Evolutionary conservation across 148 eudicot genomes (phyloP), one percentile per base, ranked within the genome.

Genomic region (Rhododendron ovatum): DNA sequence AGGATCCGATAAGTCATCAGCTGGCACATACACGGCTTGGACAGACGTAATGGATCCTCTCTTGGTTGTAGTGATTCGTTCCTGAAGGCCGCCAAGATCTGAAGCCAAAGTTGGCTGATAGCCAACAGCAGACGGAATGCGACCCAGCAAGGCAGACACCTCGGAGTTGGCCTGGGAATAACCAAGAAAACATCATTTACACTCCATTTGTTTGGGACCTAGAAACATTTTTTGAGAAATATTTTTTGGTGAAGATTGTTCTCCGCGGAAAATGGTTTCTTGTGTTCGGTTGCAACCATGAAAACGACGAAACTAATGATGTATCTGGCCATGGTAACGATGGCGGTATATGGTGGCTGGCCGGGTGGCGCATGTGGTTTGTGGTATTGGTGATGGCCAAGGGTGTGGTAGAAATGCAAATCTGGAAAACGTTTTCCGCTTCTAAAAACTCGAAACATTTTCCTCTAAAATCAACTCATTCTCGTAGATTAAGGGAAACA

Each of bases 121-220:
- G 57, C 87, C 90, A 9, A 88, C 88, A 79, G 84, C 86, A 59
- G 88, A 88, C 7, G 90, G 87, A 22, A 86, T 84, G 50, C 85
- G 80, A 41, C 88, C 88, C 63, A 86, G 84, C 85, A 88, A 82
- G 45, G 87, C 89, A 80, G 87, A 86, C 63, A 83, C 88, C 71
- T 88, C 87, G 10, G 96, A 94, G 89, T 91, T 91, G 61, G 94
- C 96, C 94, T 94, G 86, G 1, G 63, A 15, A 45, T 53, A 7
- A 80, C 7, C 43, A 67, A n/a, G 4, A 17, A 35, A 50, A 82
- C 20, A 81, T 35, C 77, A 13, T 3, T 71, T 28, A 71, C 39
- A 0, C 77, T 71, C 30, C 71, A 65, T 61, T 61, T 61, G 9
- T 61, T 61, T n/a, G 4, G 71, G 71, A 65, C 71, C 33, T 9